Evolutionary conservation across 352 stramenopile species (phyloP).

Genomic region (Aphanomyces invadans): DNA sequence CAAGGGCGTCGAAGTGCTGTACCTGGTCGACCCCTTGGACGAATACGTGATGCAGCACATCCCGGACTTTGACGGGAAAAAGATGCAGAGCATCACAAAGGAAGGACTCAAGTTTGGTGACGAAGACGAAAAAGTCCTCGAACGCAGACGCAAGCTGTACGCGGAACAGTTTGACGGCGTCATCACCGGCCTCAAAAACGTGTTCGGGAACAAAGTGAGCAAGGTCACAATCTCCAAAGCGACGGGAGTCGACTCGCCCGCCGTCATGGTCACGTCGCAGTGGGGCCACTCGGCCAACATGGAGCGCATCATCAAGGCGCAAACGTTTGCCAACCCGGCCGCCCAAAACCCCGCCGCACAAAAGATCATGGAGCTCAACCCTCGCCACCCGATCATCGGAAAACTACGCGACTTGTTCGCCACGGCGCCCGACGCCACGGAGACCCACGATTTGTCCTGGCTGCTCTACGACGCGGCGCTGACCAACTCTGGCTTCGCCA

Average conservation of each 20-base stretch:
- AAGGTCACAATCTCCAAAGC: constrained; percentile 94
- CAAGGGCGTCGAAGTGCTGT: constrained; percentile 98
- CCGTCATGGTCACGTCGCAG: constrained; percentile 94
- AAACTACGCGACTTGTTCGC: constrained; percentile 89
- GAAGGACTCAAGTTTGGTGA: constrained; percentile 98
- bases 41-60: constrained; percentile 97
- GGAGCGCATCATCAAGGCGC: constrained; percentile 98
- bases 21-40: constrained; percentile 97
- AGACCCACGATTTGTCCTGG: constrained; percentile 92
- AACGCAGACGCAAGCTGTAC: constrained; percentile 94
- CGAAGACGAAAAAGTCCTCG: constrained; percentile 93
- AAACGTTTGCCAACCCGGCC: constrained; percentile 90
- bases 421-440: constrained; percentile 56
- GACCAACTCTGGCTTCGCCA: constrained; percentile 95
- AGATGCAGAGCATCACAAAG: constrained; percentile 95
- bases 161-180: constrained; percentile 94
- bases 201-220: constrained; percentile 92
- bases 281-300: constrained; percentile 99
- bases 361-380: constrained; percentile 97
- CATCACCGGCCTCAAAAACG: constrained; percentile 93
- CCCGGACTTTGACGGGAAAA: constrained; percentile 91
- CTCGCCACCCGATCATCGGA: constrained; percentile 96
- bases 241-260: constrained; percentile 87
- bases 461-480: constrained; percentile 97
- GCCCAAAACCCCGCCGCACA: constrained; percentile 31